These are phyloP conservation scores for Sphaerobolus stellatus DNA, from an alignment of 1,284 basidiomycete species.

Conservation along the genomic window DNA sequence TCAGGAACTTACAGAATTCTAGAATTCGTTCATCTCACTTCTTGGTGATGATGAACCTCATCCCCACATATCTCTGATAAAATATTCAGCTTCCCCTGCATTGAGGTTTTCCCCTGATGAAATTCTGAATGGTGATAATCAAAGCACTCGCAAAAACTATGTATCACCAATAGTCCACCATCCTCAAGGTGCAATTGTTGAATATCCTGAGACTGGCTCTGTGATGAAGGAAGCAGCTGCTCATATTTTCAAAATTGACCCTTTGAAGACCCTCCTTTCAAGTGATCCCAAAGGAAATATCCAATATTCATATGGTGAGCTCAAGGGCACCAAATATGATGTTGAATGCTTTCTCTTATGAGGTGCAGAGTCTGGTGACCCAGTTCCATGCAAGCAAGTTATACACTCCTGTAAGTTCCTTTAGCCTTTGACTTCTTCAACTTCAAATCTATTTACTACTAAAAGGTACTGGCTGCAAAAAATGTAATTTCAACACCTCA, in stretches of 20 bases:
- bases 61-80: background rate
- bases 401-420: background rate
- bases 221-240: background rate
- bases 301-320: background rate
- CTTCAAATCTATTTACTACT: background rate
- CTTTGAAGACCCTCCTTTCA: background rate
- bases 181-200: constrained; percentile 4
- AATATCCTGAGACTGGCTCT: constrained; percentile 7
- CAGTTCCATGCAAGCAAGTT: background rate
- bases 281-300: constrained; percentile 1
- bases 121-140: background rate
- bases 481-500: background rate
- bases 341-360: background rate
- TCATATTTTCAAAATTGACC: background rate
- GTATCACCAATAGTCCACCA: background rate
- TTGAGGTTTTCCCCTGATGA: background rate
- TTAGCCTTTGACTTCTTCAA: background rate
- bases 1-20: too few relatives aligned
- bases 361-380: background rate
- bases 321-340: background rate
- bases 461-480: background rate
- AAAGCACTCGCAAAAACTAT: background rate
- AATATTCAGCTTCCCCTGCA: background rate
- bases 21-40: background rate
- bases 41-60: background rate